Percentiles rank a stretch among this genome's conserved stretches.
These are phyloP conservation scores for Linum tenue DNA, from an alignment of 345 rosid genomes.

Conservation along the genomic window DNA sequence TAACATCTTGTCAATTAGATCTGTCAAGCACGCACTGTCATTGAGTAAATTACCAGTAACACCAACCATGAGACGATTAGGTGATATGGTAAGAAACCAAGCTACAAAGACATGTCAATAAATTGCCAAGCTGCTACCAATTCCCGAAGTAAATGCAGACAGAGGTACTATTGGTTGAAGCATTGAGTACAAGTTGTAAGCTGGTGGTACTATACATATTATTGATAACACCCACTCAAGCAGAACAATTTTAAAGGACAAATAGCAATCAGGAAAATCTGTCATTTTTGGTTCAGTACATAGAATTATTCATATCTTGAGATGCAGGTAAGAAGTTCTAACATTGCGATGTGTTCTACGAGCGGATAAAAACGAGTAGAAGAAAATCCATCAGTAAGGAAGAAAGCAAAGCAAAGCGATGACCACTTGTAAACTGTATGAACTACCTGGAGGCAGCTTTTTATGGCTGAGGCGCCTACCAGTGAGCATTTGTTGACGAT, in stretches of 20 bases:
- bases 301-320: too few species aligned
- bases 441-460: conserved; percentile 3
- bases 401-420: not conserved
- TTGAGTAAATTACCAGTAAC: not conserved
- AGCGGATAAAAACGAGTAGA: too few species aligned
- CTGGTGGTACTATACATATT: not conserved
- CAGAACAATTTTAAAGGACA: too few species aligned
- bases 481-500: conserved; percentile 2
- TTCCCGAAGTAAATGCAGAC: not conserved
- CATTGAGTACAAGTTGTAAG: not conserved
- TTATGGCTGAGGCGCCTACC: not conserved
- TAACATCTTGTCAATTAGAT: not conserved
- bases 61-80: not conserved
- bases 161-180: not conserved
- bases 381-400: not conserved
- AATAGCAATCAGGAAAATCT: not conserved
- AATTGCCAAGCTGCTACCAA: not conserved
- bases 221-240: not conserved
- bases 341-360: too few species aligned
- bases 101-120: not conserved
- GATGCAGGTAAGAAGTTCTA: too few species aligned
- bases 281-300: not conserved
- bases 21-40: not conserved
- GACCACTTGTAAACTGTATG: not conserved
- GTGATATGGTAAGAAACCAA: not conserved